Evolutionary conservation across 1,284 basidiomycete species (phyloP).

Genomic region (Apiotrichum mycotoxinovorans): DNA sequence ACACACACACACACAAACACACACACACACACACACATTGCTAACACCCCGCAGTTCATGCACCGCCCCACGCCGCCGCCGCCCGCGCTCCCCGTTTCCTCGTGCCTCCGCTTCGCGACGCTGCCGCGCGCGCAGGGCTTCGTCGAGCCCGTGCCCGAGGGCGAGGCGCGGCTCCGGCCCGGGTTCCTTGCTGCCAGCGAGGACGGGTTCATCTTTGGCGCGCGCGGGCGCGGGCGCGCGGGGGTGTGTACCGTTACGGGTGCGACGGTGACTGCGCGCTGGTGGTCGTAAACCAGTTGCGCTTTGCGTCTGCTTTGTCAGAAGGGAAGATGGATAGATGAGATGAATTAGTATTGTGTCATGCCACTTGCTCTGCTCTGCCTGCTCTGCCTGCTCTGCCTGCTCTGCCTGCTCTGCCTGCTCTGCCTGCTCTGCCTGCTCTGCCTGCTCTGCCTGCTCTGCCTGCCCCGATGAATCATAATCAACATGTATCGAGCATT

Average conservation of each 20-base stretch:
- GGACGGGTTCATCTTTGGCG: constrained; percentile 10
- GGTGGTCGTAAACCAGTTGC: not conserved
- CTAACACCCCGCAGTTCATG: constrained; percentile 11
- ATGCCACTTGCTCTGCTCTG: too few species aligned
- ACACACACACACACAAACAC: too few species aligned
- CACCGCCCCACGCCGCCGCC: constrained; percentile 1
- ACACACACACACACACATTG: not conserved
- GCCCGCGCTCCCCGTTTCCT: not conserved
- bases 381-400: too few species aligned
- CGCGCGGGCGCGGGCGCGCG: not conserved
- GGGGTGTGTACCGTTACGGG: constrained; percentile 11
- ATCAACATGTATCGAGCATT: not conserved
- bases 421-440: not conserved
- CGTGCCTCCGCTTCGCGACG: constrained; percentile 9
- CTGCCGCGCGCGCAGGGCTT: constrained; percentile 8
- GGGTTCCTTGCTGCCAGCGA: constrained; percentile 17
- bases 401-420: too few species aligned
- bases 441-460: too few species aligned
- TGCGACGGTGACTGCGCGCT: constrained; percentile 6
- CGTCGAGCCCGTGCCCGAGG: not conserved
- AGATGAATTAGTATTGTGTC: too few species aligned
- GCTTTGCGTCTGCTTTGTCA: too few species aligned
- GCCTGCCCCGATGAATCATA: too few species aligned
- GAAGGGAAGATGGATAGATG: too few species aligned
- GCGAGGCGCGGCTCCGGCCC: not conserved